A percentile compares a stretch with the other conserved stretches of the same genome.
Conservation (phyloP, 148 eudicot species). For the Selenicereus undatus region DNA sequence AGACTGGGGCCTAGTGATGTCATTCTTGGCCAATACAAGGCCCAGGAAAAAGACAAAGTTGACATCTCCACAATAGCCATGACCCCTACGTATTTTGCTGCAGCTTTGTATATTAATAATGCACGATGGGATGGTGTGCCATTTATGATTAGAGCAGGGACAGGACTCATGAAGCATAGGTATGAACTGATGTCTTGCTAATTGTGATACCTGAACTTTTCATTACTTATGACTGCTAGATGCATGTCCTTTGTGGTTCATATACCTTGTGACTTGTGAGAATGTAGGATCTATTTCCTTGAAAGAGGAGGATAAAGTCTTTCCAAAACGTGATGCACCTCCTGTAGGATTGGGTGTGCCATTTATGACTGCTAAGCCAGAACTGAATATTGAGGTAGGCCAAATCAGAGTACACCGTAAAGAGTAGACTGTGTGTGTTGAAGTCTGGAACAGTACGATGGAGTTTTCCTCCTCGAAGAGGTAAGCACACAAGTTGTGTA, state of each 20-base stretch:
- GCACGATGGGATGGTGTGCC: conserved; percentile 46
- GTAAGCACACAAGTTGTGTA: too few species aligned
- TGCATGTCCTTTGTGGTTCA: neutral
- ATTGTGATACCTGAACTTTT: neutral
- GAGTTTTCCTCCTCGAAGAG: too few species aligned
- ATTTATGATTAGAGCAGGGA: conserved; percentile 34
- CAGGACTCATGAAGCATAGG: conserved; percentile 28
- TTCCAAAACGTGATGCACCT: neutral
- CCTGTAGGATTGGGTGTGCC: neutral
- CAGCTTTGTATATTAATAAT: conserved; percentile 36
- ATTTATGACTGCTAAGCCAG: too few species aligned
- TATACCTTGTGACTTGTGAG: neutral
- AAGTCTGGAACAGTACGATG: too few species aligned
- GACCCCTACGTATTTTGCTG: conserved; percentile 37
- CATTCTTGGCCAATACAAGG: conserved; percentile 38
- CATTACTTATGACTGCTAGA: neutral
- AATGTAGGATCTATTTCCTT: neutral
- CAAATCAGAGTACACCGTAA: too few species aligned
- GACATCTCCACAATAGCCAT: conserved; percentile 19
- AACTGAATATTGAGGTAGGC: too few species aligned
- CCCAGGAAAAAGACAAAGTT: conserved; percentile 22
- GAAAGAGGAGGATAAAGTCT: neutral
- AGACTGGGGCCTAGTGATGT: conserved; percentile 25
- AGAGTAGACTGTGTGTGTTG: too few species aligned
- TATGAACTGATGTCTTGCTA: neutral